Evolutionary conservation across 2,329 filamentous ascomycete genomes (phyloP).

Genomic region (Calycina marina): DNA sequence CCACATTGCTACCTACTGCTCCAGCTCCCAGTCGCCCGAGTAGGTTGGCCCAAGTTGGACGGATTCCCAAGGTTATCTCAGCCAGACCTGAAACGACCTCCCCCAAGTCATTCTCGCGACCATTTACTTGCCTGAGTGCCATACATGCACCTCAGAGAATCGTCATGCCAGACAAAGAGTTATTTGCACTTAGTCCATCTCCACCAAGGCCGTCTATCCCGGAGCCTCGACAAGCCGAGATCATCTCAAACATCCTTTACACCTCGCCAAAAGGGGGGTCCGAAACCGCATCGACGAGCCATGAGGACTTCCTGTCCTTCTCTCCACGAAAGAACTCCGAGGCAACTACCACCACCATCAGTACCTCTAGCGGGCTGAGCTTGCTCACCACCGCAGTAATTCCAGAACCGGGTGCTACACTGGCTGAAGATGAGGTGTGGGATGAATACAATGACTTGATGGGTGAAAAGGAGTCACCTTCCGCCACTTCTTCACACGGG

Average conservation of each 20-base stretch:
- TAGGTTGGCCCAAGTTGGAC: constrained; percentile 64
- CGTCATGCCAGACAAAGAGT: constrained; percentile 24
- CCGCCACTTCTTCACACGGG: constrained; percentile 40
- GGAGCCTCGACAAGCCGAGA: constrained; percentile 13
- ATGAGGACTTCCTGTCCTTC: constrained; percentile 57
- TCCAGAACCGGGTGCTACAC: constrained; percentile 43
- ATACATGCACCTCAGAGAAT: constrained; percentile 23
- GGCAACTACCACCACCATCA: constrained; percentile 37
- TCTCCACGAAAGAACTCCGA: constrained; percentile 59
- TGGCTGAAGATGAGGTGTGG: constrained; percentile 89
- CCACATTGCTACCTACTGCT: constrained; percentile 13
- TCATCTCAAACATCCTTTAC: constrained; percentile 10
- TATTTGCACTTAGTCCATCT: constrained; percentile 34
- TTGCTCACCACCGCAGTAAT: constrained; percentile 52
- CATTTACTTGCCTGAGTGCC: constrained; percentile 48
- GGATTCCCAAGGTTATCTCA: constrained; percentile 74
- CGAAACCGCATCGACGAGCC: constrained; percentile 9
- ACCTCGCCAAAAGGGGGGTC: background rate
- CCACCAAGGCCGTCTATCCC: constrained; percentile 15
- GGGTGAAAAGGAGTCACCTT: constrained; percentile 43
- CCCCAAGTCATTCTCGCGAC: constrained; percentile 71
- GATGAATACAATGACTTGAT: constrained; percentile 87
- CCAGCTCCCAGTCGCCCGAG: constrained; percentile 29
- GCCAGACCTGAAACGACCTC: constrained; percentile 51
- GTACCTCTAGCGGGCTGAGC: constrained; percentile 44